phyloP scores from a whole-genome alignment of 129 eudicot species.

The Logfia minima region DNA sequence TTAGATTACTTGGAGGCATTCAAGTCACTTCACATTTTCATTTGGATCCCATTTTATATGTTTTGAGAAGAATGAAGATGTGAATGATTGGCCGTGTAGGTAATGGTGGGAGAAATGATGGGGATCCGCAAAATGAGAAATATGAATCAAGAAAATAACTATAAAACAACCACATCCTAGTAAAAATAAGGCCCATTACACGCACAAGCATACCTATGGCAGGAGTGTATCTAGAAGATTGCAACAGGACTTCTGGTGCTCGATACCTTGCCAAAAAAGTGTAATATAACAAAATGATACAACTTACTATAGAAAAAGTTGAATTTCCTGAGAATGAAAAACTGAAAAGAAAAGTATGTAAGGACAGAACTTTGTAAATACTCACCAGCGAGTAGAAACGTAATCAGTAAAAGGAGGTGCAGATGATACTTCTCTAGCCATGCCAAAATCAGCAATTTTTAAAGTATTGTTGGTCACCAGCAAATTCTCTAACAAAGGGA shows the following conservation, averaged over 20 bases:
- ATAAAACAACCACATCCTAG: slow-evolving; percentile 7
- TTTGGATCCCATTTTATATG: neutral
- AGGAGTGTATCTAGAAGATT: slow-evolving; percentile 74
- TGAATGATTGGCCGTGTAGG: slow-evolving; percentile 1
- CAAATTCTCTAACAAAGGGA: slow-evolving; percentile 64
- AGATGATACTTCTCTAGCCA: slow-evolving; percentile 90
- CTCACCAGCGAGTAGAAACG: slow-evolving; percentile 97
- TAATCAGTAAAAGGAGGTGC: slow-evolving; percentile 91
- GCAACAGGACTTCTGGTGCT: slow-evolving; percentile 94
- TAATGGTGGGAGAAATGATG: neutral
- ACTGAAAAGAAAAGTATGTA: neutral
- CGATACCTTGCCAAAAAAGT: slow-evolving; percentile 65
- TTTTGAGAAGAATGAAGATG: neutral
- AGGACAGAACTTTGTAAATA: slow-evolving; percentile 7
- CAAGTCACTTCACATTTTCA: slow-evolving; percentile 16
- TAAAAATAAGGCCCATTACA: neutral
- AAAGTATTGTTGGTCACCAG: slow-evolving; percentile 71
- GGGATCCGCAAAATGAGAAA: slow-evolving; percentile 5
- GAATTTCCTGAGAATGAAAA: neutral
- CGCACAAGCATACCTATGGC: slow-evolving; percentile 63
- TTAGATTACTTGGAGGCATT: neutral
- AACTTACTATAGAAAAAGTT: neutral
- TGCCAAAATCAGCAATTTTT: slow-evolving; percentile 94
- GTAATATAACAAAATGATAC: slow-evolving; percentile 3
- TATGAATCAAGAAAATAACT: neutral